phyloP scores from a whole-genome alignment of 2,329 filamentous ascomycete genomes.

The Fusarium sp. region DNA sequence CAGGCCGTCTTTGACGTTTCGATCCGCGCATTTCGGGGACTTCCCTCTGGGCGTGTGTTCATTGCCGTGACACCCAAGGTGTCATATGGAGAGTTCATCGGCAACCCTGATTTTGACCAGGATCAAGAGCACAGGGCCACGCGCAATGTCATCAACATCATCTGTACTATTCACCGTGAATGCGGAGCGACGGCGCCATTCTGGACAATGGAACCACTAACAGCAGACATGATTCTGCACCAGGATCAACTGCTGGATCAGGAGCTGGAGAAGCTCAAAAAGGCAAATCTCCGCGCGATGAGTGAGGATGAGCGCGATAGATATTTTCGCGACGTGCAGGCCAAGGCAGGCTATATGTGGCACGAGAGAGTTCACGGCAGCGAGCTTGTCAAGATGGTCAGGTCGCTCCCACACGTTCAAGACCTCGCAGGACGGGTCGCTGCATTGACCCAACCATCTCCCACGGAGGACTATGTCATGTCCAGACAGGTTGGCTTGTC shows the following conservation, averaged over 20 bases:
- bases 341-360: too few species aligned
- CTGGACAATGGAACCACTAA: not conserved
- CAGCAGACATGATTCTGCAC: too few species aligned
- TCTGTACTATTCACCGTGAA: not conserved
- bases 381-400: slow-evolving; percentile 8
- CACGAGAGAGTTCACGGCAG: not conserved
- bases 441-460: not conserved
- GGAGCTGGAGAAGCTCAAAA: too few species aligned
- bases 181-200: slow-evolving; percentile 14
- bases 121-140: not conserved
- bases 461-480: slow-evolving; percentile 4
- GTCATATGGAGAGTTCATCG: slow-evolving; percentile 28
- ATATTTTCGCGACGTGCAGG: not conserved
- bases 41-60: slow-evolving; percentile 40
- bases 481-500: slow-evolving; percentile 23
- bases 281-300: not conserved
- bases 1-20: slow-evolving; percentile 47
- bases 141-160: not conserved
- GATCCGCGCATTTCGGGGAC: slow-evolving; percentile 19
- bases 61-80: slow-evolving; percentile 43
- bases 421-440: slow-evolving; percentile 1
- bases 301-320: not conserved
- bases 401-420: slow-evolving; percentile 15
- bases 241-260: too few species aligned
- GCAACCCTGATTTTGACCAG: not conserved